These are phyloP conservation scores for Hypomontagnella monticulosa DNA, from an alignment of 495 filamentous ascomycete species.

Conservation along the genomic window DNA sequence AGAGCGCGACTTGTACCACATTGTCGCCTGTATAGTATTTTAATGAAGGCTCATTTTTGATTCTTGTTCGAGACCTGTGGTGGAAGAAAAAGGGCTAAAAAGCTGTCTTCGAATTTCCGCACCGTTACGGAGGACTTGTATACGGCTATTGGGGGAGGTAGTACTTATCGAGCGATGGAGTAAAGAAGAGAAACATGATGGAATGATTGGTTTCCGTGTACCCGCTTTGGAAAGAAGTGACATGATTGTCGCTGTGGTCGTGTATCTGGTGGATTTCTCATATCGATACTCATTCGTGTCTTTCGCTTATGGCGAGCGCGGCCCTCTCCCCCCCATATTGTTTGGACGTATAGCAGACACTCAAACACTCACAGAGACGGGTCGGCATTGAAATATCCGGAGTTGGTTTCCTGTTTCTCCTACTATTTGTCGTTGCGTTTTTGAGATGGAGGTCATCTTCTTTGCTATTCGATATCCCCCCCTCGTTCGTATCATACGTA, in stretches of 20 bases:
- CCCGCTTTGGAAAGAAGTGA: conserved; percentile 16
- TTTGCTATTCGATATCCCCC: conserved; percentile 42
- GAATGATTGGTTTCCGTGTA: conserved; percentile 18
- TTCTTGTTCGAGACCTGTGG: conserved; percentile 37
- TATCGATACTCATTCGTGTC: conserved; percentile 43
- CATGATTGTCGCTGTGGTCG: conserved; percentile 22
- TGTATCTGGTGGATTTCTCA: conserved; percentile 39
- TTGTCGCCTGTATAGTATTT: conserved; percentile 48
- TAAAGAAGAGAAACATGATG: conserved; percentile 30
- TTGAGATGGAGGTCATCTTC: conserved; percentile 33
- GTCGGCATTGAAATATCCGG: conserved; percentile 42
- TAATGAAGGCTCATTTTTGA: conserved; percentile 38
- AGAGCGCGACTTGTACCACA: conserved; percentile 33
- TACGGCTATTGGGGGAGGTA: conserved; percentile 19
- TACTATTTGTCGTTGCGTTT: conserved; percentile 29
- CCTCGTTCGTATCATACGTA: conserved; percentile 42
- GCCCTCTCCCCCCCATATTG: conserved; percentile 33
- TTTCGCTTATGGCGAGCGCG: conserved; percentile 40
- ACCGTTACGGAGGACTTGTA: conserved; percentile 24
- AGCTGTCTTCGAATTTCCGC: conserved; percentile 30
- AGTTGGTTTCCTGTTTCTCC: conserved; percentile 42
- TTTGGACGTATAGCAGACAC: conserved; percentile 35
- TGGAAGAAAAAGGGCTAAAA: conserved; percentile 33
- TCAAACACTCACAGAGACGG: conserved; percentile 36
- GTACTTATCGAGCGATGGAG: conserved; percentile 9